Evolutionary conservation across 345 rosid species (phyloP).

Genomic region (Anacardium occidentale): DNA sequence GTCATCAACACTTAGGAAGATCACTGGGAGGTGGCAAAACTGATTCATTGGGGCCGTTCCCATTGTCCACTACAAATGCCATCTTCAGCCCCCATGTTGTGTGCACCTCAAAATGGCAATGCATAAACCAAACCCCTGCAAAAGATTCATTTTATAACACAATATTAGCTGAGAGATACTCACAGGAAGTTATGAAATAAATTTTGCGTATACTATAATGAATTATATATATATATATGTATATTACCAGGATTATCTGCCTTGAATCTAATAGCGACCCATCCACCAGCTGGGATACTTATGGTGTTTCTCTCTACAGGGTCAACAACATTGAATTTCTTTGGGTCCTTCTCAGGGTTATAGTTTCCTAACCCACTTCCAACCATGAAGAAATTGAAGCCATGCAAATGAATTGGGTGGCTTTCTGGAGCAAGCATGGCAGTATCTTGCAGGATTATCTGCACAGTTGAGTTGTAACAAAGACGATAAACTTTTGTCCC

Average conservation of each 20-base stretch:
- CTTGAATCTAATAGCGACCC: slow-evolving; percentile 78
- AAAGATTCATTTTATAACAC: too few relatives aligned
- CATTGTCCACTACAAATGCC: slow-evolving; percentile 91
- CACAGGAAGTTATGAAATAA: too few relatives aligned
- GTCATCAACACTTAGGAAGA: slow-evolving; percentile 67
- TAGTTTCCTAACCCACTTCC: slow-evolving; percentile 84
- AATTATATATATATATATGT: too few relatives aligned
- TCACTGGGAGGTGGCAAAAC: slow-evolving; percentile 79
- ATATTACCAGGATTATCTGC: slow-evolving; percentile 89
- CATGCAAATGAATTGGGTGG: slow-evolving; percentile 95
- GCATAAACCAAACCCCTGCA: slow-evolving; percentile 89
- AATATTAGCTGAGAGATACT: too few relatives aligned
- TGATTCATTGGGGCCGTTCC: slow-evolving; percentile 66
- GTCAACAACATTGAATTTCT: slow-evolving; percentile 73
- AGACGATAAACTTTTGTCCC: slow-evolving; percentile 77
- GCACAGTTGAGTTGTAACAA: slow-evolving; percentile 59
- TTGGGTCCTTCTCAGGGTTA: slow-evolving; percentile 48
- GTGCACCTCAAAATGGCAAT: slow-evolving; percentile 92
- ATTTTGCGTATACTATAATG: too few relatives aligned
- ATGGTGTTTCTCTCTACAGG: slow-evolving; percentile 93
- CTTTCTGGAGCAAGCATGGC: slow-evolving; percentile 75
- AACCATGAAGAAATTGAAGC: slow-evolving; percentile 77
- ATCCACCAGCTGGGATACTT: slow-evolving; percentile 89
- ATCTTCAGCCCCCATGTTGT: slow-evolving; percentile 97
- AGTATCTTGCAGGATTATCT: slow-evolving; percentile 79